phyloP scores from a whole-genome alignment of 2,329 filamentous ascomycete genomes.

The Pyrenophora teres region DNA sequence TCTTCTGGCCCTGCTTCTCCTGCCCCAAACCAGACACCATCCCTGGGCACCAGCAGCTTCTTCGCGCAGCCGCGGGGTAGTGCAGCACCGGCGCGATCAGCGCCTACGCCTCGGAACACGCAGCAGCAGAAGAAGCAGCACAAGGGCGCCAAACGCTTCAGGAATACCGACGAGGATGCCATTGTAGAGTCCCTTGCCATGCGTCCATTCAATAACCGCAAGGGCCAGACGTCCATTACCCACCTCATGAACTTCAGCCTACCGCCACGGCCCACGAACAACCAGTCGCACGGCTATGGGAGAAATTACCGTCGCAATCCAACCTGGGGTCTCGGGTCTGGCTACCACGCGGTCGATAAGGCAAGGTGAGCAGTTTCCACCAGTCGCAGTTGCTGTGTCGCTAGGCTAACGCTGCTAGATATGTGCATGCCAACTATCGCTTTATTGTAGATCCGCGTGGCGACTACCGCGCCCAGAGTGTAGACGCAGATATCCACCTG shows the following conservation, averaged over 20 bases:
- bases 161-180: slow-evolving; percentile 79
- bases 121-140: slow-evolving; percentile 82
- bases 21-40: slow-evolving; percentile 50
- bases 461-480: slow-evolving; percentile 78
- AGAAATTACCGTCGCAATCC: slow-evolving; percentile 66
- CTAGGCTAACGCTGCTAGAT: slow-evolving; percentile 55
- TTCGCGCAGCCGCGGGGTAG: slow-evolving; percentile 51
- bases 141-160: slow-evolving; percentile 76
- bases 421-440: slow-evolving; percentile 94
- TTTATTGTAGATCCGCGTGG: slow-evolving; percentile 88
- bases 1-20: slow-evolving; percentile 49
- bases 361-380: slow-evolving; percentile 63
- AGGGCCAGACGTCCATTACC: slow-evolving; percentile 95
- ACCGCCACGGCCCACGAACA: slow-evolving; percentile 71
- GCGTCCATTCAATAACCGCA: slow-evolving; percentile 69
- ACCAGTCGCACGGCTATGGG: slow-evolving; percentile 60
- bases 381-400: not conserved
- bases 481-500: slow-evolving; percentile 84
- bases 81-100: slow-evolving; percentile 45
- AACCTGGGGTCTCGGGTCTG: slow-evolving; percentile 84
- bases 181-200: slow-evolving; percentile 77
- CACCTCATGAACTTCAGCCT: slow-evolving; percentile 92
- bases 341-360: slow-evolving; percentile 89
- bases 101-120: slow-evolving; percentile 68
- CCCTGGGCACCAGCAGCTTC: slow-evolving; percentile 51